Evolutionary conservation across 768 basidiomycete species (phyloP).

Genomic region (Psilocybe cubensis): DNA sequence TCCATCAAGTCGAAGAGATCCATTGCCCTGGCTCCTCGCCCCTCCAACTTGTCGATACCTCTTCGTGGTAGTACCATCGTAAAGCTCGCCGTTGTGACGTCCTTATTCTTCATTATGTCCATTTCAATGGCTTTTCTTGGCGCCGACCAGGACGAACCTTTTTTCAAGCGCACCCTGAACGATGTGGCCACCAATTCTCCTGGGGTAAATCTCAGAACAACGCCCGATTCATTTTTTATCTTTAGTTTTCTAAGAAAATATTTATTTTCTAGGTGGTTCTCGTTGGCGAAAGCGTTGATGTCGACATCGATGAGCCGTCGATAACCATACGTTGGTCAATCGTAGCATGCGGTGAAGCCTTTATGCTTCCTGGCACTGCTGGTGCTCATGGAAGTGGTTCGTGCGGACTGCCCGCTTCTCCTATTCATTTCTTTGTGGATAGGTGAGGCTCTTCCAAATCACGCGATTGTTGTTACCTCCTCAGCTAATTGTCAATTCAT

Average conservation of each 20-base stretch:
- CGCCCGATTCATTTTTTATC: neutral
- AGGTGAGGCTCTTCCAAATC: constrained; percentile 37
- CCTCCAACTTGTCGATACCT: constrained; percentile 26
- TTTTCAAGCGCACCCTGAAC: constrained; percentile 43
- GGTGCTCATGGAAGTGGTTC: constrained; percentile 45
- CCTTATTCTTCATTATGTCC: constrained; percentile 49
- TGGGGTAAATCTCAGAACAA: constrained; percentile 39
- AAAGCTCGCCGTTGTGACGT: constrained; percentile 44
- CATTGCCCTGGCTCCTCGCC: constrained; percentile 6
- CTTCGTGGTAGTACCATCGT: constrained; percentile 34
- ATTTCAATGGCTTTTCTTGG: constrained; percentile 55
- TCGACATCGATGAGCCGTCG: constrained; percentile 62
- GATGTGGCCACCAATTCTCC: constrained; percentile 43
- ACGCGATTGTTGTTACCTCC: neutral
- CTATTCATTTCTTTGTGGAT: constrained; percentile 51
- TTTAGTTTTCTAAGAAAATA: constrained; percentile 2
- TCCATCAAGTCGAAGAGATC: neutral
- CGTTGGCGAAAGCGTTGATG: constrained; percentile 58
- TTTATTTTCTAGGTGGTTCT: constrained; percentile 47
- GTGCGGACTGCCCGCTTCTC: constrained; percentile 51
- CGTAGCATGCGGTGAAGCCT: constrained; percentile 50
- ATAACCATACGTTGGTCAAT: constrained; percentile 61
- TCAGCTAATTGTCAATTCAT: neutral
- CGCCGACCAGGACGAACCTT: constrained; percentile 41
- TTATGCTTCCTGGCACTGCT: constrained; percentile 47